These are phyloP conservation scores for Pichia membranifaciens DNA, from an alignment of 805 yeast species.

Conservation along the genomic window DNA sequence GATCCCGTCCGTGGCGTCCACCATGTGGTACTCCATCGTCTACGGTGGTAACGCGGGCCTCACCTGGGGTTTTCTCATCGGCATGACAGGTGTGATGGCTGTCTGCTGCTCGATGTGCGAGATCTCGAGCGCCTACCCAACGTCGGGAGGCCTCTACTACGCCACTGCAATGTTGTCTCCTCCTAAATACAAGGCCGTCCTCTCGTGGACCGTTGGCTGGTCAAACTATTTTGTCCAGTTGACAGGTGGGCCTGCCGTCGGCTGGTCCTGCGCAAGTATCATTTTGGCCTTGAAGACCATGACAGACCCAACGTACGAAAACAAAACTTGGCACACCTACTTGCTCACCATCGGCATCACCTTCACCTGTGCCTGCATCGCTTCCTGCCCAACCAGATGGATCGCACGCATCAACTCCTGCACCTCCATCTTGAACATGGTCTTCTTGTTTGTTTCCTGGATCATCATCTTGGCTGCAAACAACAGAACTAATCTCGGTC, in stretches of 20 bases:
- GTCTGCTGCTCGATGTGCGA: conserved; percentile 64
- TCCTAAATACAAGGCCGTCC: conserved; percentile 43
- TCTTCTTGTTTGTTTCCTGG: conserved; percentile 46
- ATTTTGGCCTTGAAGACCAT: conserved; percentile 45
- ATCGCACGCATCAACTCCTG: conserved; percentile 45
- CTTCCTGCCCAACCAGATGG: conserved; percentile 50
- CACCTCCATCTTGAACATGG: conserved; percentile 44
- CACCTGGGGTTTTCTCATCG: conserved; percentile 56
- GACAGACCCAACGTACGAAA: conserved; percentile 34
- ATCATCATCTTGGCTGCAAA: conserved; percentile 50
- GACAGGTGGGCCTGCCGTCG: conserved; percentile 57
- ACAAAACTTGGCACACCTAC: conserved; percentile 45
- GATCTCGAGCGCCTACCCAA: conserved; percentile 59
- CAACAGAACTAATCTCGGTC: conserved; percentile 32
- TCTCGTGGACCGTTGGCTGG: conserved; percentile 62
- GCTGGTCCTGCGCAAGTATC: conserved; percentile 50
- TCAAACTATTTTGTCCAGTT: conserved; percentile 60
- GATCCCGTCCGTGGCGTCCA: conserved; percentile 60
- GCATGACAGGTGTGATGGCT: conserved; percentile 47
- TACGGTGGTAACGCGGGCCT: conserved; percentile 60
- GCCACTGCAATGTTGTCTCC: conserved; percentile 63
- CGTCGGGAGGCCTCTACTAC: conserved; percentile 63
- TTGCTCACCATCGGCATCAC: conserved; percentile 47
- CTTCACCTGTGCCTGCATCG: conserved; percentile 40
- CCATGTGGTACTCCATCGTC: conserved; percentile 52